These are phyloP conservation scores for Aspergillus ibericus DNA, from an alignment of 2,329 filamentous ascomycete genomes.

Conservation along the genomic window DNA sequence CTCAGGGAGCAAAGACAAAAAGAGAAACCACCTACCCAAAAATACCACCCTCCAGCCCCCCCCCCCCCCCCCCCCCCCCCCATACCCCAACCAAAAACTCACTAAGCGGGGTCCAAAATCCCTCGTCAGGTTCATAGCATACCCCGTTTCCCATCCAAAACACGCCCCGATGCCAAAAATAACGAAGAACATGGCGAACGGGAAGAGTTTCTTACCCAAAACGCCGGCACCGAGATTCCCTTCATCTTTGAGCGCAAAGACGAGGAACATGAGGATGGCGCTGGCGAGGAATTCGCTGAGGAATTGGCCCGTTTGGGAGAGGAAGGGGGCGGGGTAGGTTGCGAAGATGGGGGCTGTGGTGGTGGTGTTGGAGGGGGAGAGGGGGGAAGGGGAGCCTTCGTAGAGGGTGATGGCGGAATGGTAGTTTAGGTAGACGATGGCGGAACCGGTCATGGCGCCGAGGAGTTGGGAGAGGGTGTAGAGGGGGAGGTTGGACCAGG, in stretches of 20 bases:
- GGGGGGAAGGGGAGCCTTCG: slow-evolving; percentile 59
- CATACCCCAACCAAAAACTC: slow-evolving; percentile 68
- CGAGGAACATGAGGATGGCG: slow-evolving; percentile 67
- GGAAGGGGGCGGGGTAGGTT: slow-evolving; percentile 64
- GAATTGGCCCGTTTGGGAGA: slow-evolving; percentile 67
- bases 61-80: slow-evolving; percentile 64
- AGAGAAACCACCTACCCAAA: slow-evolving; percentile 56
- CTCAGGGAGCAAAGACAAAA: not conserved
- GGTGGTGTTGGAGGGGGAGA: slow-evolving; percentile 43
- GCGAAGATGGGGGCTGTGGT: slow-evolving; percentile 70
- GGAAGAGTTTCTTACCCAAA: slow-evolving; percentile 32
- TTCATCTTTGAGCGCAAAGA: slow-evolving; percentile 64
- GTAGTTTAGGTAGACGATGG: slow-evolving; percentile 64
- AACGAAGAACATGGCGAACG: slow-evolving; percentile 67
- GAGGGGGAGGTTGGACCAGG: slow-evolving; percentile 69
- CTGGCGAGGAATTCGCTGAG: slow-evolving; percentile 71
- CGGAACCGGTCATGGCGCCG: slow-evolving; percentile 64
- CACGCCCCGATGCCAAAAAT: slow-evolving; percentile 72
- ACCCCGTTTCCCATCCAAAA: slow-evolving; percentile 76
- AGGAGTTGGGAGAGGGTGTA: slow-evolving; percentile 67
- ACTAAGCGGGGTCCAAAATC: slow-evolving; percentile 70
- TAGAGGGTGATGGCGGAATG: slow-evolving; percentile 63
- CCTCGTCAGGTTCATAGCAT: slow-evolving; percentile 71
- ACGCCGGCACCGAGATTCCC: slow-evolving; percentile 52
- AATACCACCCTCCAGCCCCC: slow-evolving; percentile 68